These are phyloP conservation scores for Klebsormidium nitens DNA, from an alignment of 139 green algal species.

Conservation along the genomic window DNA sequence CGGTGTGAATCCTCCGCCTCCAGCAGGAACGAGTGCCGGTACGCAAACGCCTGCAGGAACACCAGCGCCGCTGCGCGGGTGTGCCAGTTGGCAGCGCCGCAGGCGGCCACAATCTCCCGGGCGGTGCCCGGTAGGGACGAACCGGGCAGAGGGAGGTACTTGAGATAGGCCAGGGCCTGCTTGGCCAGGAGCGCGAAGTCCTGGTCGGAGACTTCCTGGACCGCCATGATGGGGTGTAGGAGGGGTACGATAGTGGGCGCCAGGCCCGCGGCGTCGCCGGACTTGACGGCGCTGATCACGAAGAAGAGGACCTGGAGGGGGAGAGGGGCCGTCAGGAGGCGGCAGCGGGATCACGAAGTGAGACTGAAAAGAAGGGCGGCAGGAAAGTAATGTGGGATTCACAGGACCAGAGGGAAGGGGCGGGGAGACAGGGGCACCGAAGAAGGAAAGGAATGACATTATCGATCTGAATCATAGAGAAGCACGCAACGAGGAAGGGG, in stretches of 20 bases:
- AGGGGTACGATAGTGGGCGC: slow-evolving; percentile 30
- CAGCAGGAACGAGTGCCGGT: slow-evolving; percentile 69
- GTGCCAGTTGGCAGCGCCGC: slow-evolving; percentile 49
- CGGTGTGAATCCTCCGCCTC: not conserved
- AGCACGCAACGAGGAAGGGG: too few relatives aligned
- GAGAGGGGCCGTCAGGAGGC: too few relatives aligned
- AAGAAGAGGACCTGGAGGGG: slow-evolving; percentile 48
- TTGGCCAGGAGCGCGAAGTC: slow-evolving; percentile 36
- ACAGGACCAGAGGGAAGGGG: too few relatives aligned
- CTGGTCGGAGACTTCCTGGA: slow-evolving; percentile 50
- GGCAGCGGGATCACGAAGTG: too few relatives aligned
- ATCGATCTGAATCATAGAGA: too few relatives aligned
- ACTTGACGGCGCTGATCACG: slow-evolving; percentile 32
- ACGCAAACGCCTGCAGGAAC: slow-evolving; percentile 73
- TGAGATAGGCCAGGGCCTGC: slow-evolving; percentile 39
- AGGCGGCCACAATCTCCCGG: not conserved
- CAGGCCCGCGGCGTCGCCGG: slow-evolving; percentile 41
- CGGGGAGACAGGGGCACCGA: too few relatives aligned
- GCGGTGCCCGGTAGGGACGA: not conserved
- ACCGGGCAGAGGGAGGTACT: slow-evolving; percentile 56
- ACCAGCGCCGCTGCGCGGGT: slow-evolving; percentile 60
- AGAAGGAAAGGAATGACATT: too few relatives aligned
- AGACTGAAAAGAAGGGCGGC: too few relatives aligned
- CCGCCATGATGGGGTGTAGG: slow-evolving; percentile 57
- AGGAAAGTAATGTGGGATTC: too few relatives aligned